These are phyloP conservation scores for Xylaria sp. DNA, from an alignment of 2,329 filamentous ascomycete species.

Conservation along the genomic window DNA sequence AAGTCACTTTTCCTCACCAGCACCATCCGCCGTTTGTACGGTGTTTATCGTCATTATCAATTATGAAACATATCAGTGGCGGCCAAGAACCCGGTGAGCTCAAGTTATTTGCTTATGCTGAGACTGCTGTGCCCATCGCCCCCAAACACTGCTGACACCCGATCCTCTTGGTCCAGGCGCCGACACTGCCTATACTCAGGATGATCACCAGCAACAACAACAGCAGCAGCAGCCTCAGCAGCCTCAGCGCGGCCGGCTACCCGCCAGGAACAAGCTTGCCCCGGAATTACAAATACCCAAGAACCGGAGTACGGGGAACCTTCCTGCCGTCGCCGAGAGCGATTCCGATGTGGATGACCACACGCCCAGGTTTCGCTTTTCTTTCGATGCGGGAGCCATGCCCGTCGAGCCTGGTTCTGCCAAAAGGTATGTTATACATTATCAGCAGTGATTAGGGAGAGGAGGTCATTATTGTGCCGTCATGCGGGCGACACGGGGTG, in stretches of 20 bases:
- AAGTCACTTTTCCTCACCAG: neutral
- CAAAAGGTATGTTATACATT: slow-evolving; percentile 70
- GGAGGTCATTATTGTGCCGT: neutral
- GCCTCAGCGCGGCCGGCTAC: slow-evolving; percentile 45
- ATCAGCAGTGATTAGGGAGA: neutral
- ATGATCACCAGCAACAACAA: slow-evolving; percentile 49
- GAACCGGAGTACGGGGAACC: slow-evolving; percentile 73
- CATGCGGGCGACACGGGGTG: neutral
- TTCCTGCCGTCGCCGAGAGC: slow-evolving; percentile 58
- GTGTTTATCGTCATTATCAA: slow-evolving; percentile 46
- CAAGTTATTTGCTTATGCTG: slow-evolving; percentile 26
- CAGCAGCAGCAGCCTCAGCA: slow-evolving; percentile 5
- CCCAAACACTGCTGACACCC: slow-evolving; percentile 41
- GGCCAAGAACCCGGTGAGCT: slow-evolving; percentile 56
- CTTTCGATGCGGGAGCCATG: slow-evolving; percentile 75
- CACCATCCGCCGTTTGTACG: slow-evolving; percentile 7
- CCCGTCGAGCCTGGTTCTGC: slow-evolving; percentile 73
- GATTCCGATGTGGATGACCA: slow-evolving; percentile 54
- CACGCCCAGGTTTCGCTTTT: slow-evolving; percentile 72
- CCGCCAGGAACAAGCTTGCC: slow-evolving; percentile 56
- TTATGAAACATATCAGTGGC: slow-evolving; percentile 58
- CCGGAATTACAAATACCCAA: slow-evolving; percentile 66
- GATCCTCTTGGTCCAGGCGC: slow-evolving; percentile 51
- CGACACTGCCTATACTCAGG: slow-evolving; percentile 52
- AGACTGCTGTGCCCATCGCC: slow-evolving; percentile 8